These are phyloP conservation scores for Ogataea trehaloabstinens DNA, from an alignment of 805 yeast genomes.

Conservation along the genomic window DNA sequence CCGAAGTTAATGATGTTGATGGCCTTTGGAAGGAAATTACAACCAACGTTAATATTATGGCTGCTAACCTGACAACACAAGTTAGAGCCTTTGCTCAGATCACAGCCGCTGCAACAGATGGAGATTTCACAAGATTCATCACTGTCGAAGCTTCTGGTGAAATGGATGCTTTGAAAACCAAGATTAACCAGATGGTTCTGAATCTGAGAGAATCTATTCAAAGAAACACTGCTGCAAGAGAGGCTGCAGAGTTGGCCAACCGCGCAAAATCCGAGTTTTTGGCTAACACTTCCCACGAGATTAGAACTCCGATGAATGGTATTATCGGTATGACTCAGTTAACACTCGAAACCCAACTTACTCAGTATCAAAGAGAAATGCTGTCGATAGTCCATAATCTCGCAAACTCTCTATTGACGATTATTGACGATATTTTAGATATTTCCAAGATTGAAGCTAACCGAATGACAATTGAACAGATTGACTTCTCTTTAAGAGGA, in stretches of 20 bases:
- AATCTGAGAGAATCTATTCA: slow-evolving; percentile 86
- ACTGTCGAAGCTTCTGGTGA: slow-evolving; percentile 93
- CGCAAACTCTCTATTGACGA: slow-evolving; percentile 81
- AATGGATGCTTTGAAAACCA: slow-evolving; percentile 70
- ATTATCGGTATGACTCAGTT: slow-evolving; percentile 91
- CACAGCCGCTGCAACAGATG: slow-evolving; percentile 92
- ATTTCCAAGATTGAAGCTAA: slow-evolving; percentile 92
- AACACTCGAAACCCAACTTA: slow-evolving; percentile 82
- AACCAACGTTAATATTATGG: slow-evolving; percentile 90
- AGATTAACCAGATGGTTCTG: slow-evolving; percentile 78
- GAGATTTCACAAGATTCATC: slow-evolving; percentile 85
- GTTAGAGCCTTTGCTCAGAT: slow-evolving; percentile 92
- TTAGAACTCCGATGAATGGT: slow-evolving; percentile 91
- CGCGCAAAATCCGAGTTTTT: slow-evolving; percentile 86
- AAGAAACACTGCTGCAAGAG: slow-evolving; percentile 89
- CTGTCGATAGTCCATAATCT: slow-evolving; percentile 82
- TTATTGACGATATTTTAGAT: slow-evolving; percentile 87
- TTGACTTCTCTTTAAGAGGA: slow-evolving; percentile 80
- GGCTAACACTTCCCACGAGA: slow-evolving; percentile 86
- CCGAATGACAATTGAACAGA: slow-evolving; percentile 88
- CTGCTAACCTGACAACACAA: slow-evolving; percentile 87
- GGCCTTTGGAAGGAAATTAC: slow-evolving; percentile 92
- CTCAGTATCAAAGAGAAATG: slow-evolving; percentile 92
- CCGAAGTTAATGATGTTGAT: slow-evolving; percentile 86
- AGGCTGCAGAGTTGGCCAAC: slow-evolving; percentile 90